A percentile compares a stretch with the other conserved stretches of the same genome.
Evolutionary conservation across 495 filamentous ascomycete genomes (phyloP).

Genomic region (Penicillium steckii): DNA sequence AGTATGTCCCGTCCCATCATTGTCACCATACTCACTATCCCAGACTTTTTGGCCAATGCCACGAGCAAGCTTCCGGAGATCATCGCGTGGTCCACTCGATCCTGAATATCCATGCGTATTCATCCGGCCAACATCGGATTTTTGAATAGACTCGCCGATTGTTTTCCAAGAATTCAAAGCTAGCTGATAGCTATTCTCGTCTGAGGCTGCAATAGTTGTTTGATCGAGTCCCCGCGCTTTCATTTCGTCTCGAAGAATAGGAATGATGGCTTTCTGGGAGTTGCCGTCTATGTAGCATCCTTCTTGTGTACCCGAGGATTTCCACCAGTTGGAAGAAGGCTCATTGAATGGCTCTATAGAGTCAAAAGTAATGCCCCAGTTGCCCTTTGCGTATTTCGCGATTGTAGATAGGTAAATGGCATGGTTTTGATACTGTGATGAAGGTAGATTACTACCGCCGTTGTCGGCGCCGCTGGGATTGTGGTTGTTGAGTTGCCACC

Average conservation of each 20-base stretch:
- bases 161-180: conserved; percentile 10
- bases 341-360: conserved; percentile 17
- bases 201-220: conserved; percentile 10
- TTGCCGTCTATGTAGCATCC: conserved; percentile 11
- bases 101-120: conserved; percentile 12
- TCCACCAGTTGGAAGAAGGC: conserved; percentile 12
- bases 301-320: conserved; percentile 11
- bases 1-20: conserved; percentile 3
- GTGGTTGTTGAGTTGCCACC: conserved; percentile 12
- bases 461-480: conserved; percentile 9
- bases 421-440: conserved; percentile 15
- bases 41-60: conserved; percentile 7
- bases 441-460: conserved; percentile 12
- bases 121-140: conserved; percentile 4
- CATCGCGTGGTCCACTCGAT: conserved; percentile 4
- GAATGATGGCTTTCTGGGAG: conserved; percentile 7
- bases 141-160: conserved; percentile 3
- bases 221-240: conserved; percentile 3
- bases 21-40: conserved; percentile 16
- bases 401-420: conserved; percentile 14
- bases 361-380: conserved; percentile 15
- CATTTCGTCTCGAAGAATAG: conserved; percentile 5
- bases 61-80: conserved; percentile 6
- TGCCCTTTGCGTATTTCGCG: conserved; percentile 6
- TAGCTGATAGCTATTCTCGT: conserved; percentile 9